Percentiles rank a stretch among this genome's conserved stretches.
These are phyloP conservation scores for Zasmidium citrigriseum DNA, from an alignment of 2,329 filamentous ascomycete genomes.

Conservation along the genomic window DNA sequence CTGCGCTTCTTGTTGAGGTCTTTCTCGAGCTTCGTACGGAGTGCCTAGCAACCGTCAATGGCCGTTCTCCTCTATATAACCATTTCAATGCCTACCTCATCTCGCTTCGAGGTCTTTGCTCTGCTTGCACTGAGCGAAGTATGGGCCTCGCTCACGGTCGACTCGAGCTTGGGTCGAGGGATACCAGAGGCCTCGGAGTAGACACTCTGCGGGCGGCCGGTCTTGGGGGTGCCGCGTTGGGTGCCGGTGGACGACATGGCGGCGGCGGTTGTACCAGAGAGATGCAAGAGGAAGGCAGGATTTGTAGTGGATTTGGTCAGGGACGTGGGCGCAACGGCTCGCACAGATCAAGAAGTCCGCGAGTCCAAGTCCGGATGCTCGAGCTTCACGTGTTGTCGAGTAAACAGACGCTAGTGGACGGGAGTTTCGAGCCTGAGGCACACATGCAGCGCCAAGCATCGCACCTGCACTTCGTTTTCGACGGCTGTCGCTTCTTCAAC, in stretches of 20 bases:
- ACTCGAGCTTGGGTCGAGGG: conserved; percentile 68
- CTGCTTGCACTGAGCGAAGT: conserved; percentile 88
- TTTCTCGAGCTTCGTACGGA: conserved; percentile 93
- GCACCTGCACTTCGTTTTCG: conserved; percentile 3
- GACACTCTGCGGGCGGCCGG: conserved; percentile 36
- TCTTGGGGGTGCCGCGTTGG: conserved; percentile 70
- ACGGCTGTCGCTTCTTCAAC: neutral
- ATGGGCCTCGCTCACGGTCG: conserved; percentile 55
- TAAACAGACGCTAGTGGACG: neutral
- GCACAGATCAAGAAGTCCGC: neutral
- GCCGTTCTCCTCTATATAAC: neutral
- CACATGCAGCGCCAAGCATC: conserved; percentile 4
- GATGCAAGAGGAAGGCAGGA: neutral
- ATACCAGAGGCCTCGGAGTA: conserved; percentile 70
- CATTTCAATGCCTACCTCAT: conserved; percentile 71
- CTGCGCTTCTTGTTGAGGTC: conserved; percentile 98
- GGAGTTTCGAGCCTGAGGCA: neutral
- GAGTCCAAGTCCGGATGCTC: neutral
- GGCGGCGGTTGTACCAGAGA: conserved; percentile 10
- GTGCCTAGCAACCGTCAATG: conserved; percentile 63
- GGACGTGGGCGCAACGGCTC: neutral
- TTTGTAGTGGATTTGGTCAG: neutral
- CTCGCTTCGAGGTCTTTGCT: conserved; percentile 94
- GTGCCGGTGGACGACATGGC: conserved; percentile 65
- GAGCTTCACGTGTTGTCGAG: neutral